A percentile compares a stretch with the other conserved stretches of the same genome.
phyloP scores from a whole-genome alignment of 345 rosid genomes.

The Salix brachista region DNA sequence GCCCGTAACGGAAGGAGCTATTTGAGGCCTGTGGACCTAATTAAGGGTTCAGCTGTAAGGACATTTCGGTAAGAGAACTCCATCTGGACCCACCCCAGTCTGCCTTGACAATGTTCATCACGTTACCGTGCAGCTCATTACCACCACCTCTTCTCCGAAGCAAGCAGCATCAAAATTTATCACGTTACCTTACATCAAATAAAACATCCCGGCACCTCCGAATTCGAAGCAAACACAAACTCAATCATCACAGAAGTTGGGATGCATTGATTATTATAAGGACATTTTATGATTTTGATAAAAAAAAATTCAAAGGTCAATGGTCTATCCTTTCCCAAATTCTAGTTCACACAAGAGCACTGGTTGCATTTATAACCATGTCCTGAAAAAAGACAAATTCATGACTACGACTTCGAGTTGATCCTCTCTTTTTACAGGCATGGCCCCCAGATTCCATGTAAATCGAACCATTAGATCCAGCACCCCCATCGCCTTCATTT shows the following conservation, averaged over 20 bases:
- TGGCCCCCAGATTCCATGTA: not conserved
- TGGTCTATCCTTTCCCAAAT: not conserved
- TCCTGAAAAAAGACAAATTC: not conserved
- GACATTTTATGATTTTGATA: not conserved
- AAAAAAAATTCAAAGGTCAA: not conserved
- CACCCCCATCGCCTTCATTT: slow-evolving; percentile 3
- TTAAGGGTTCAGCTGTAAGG: not conserved
- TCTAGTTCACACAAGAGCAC: not conserved
- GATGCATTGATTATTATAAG: not conserved
- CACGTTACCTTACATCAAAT: not conserved
- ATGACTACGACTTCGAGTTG: slow-evolving; percentile 23
- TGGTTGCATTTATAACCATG: not conserved
- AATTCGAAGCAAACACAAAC: not conserved
- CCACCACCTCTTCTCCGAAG: not conserved
- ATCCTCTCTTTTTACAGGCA: not conserved
- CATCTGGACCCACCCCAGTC: not conserved
- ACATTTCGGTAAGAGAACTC: not conserved
- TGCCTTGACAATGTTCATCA: too few species aligned
- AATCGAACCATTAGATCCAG: not conserved
- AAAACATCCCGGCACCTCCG: not conserved
- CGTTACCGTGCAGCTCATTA: not conserved
- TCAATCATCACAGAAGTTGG: not conserved
- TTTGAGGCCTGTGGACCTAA: not conserved
- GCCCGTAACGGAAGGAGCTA: not conserved
- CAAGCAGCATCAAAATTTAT: not conserved